Evolutionary conservation across 2,329 filamentous ascomycete species (phyloP), one percentile per base, ranked within the genome.

Genomic region (Curvularia eragrostidis): DNA sequence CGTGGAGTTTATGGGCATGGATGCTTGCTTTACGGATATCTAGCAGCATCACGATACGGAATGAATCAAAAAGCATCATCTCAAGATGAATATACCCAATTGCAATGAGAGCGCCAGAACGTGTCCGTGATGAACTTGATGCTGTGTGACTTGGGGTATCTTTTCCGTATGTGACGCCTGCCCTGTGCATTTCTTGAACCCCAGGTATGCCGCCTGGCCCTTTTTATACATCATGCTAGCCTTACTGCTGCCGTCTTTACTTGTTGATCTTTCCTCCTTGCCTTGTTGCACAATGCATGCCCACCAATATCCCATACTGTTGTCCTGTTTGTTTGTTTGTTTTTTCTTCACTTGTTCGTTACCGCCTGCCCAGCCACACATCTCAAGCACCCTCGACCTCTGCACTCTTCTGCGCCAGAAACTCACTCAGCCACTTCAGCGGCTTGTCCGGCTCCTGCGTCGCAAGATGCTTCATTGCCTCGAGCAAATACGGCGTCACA

Each of bases 401-500:
- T 46, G 69, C 74, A 68, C 81, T 83, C 66, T 79, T 78, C 62
- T 78, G 70, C 53, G 75, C 76, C 62, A 83, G 63, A 66, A 80
- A 83, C 49, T 83, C 79, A 18, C 78, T 75, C 54, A 83, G 66
- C 75, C 78, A 83, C 62, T 79, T 76, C 55, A 83, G 61, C 55
- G 81, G 81, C 67, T 83, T 83, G 61, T 83, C 81, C 0, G 81
- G 81, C 76, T 83, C 80, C 50, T 78, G 70, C n/a, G 78, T 77
- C 18, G 78, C 81, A 46, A 83, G 59, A 68, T 80, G 78, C 72
- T 83, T 83, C 80, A 83, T 82, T 5, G 78, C 81, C 67, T 83
- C 81, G 41, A 83, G 69, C 67, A 83, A 63, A 69, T 83, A 77
- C 52, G 81, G 81, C 42, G 81, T 83, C 32, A 83, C 75, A 63